phyloP scores from a whole-genome alignment of 331 rosid species.

The Prunus yedoensis region DNA sequence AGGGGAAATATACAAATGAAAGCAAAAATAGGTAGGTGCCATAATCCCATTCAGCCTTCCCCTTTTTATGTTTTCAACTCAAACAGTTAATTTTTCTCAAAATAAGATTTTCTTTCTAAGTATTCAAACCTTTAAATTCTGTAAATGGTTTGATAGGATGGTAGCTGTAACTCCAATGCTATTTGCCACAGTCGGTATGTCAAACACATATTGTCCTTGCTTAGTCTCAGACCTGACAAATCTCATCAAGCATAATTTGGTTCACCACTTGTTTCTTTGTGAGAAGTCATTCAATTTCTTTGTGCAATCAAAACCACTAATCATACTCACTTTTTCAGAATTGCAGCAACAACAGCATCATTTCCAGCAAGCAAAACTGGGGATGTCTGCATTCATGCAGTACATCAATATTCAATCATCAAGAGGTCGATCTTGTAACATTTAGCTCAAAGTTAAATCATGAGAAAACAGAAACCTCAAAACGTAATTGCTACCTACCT shows the following conservation, averaged over 20 bases:
- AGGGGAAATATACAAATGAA: not conserved
- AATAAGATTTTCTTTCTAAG: not conserved
- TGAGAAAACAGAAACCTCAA: not conserved
- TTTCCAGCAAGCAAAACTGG: constrained; percentile 71
- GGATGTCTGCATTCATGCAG: constrained; percentile 54
- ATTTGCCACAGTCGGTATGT: constrained; percentile 71
- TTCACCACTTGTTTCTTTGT: constrained; percentile 16
- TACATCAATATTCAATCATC: constrained; percentile 21
- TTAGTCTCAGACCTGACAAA: constrained; percentile 77
- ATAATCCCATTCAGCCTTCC: not conserved
- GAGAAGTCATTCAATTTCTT: constrained; percentile 17
- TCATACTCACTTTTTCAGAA: constrained; percentile 63
- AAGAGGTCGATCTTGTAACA: not conserved
- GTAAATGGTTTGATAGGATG: constrained; percentile 59
- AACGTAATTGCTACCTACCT: constrained; percentile 41
- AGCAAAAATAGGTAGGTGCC: not conserved
- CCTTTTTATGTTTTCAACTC: not conserved
- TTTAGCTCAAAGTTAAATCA: not conserved
- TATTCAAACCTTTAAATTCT: constrained; percentile 65
- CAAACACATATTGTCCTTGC: constrained; percentile 77
- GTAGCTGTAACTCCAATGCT: constrained; percentile 62
- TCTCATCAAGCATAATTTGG: constrained; percentile 9
- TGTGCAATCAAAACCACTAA: constrained; percentile 6
- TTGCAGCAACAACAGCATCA: constrained; percentile 58
- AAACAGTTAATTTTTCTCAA: not conserved